Evolutionary conservation across 2,329 filamentous ascomycete genomes (phyloP), one percentile per base, ranked within the genome.

Genomic region (Talaromyces funiculosus): DNA sequence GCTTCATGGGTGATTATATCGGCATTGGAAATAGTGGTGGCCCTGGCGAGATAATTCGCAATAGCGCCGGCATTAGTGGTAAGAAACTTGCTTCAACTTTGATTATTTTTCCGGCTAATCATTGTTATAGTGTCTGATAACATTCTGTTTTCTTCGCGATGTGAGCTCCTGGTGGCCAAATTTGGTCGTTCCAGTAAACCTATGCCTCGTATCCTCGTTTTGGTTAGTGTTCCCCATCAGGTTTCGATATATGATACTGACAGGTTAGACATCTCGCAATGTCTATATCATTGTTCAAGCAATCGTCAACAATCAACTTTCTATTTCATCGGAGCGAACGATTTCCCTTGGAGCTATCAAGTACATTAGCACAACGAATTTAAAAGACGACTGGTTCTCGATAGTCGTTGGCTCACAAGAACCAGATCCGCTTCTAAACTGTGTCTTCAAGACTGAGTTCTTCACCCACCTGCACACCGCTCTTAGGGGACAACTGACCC

Each of bases 361-460:
- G 75, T 94, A 88, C 69, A 81, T 99, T 66, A 86, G 90, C 68
- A 81, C 85, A 4, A 97, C 93, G 2, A 90, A 84, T 16, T 78
- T 90, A 63, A 90, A 90, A 65, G 94, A 99, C 68, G 94, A 99
- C 75, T 99, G 94, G 94, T 97, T 99, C 75, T 91, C 93, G 1
- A 81, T 99, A 37, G 90, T 92, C 3, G 83, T 95, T 47, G 91
- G 90, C n/a, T 92, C 92, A 8, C 91, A 96, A 71, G 93, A 97
- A 72, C 83, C 94, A 0, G 94, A 99, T 74, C 92, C 94, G n/a
- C 81, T 99, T 22, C 76, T 99, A 69, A 96, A 88, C 77, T 99
- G 94, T 71, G 80, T 97, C 20, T 86, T 99, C 75, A 99, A 99
- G 80, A 99, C 94, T 0, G 94, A 99, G 71, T 87, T 99, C 75